A percentile compares a stretch with the other conserved stretches of the same genome.
Conservation (phyloP, 495 filamentous ascomycete species). For the Hypoxylon lienhwacheense region DNA sequence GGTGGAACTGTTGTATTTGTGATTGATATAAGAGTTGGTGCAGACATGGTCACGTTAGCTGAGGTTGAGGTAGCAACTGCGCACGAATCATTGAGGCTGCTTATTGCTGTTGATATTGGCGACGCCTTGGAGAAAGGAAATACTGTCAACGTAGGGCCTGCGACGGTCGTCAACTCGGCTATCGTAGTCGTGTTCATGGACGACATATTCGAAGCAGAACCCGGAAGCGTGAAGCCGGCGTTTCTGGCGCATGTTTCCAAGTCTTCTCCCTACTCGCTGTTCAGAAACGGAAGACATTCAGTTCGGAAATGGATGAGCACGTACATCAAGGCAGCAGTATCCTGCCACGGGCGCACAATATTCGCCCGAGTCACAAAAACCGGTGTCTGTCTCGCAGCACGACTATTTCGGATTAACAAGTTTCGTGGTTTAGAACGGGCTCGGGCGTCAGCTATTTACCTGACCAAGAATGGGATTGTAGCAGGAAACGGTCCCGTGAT, state of each 20-base stretch:
- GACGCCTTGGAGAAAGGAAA: conserved; percentile 24
- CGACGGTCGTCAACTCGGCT: not conserved
- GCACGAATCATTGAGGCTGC: conserved; percentile 5
- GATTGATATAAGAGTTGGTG: conserved; percentile 7
- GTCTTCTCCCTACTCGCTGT: conserved; percentile 40
- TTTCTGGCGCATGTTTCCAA: conserved; percentile 41
- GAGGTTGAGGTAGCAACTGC: not conserved
- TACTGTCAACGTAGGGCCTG: conserved; percentile 22
- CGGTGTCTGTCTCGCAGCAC: conserved; percentile 44
- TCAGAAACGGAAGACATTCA: conserved; percentile 11
- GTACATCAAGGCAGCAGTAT: conserved; percentile 47
- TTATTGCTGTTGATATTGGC: not conserved
- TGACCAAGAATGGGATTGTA: conserved; percentile 43
- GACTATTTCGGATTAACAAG: conserved; percentile 35
- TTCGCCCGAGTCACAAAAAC: conserved; percentile 42
- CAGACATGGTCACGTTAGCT: conserved; percentile 14
- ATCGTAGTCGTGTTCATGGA: not conserved
- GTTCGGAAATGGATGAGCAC: not conserved
- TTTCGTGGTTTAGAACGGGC: not conserved
- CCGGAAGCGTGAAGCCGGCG: conserved; percentile 40
- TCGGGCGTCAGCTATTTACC: conserved; percentile 19
- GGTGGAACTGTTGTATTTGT: conserved; percentile 13
- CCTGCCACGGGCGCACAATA: conserved; percentile 48
- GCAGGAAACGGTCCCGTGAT: conserved; percentile 37
- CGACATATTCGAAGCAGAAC: conserved; percentile 6